Evolutionary conservation across 441 rosid species (phyloP), one percentile per base, ranked within the genome.

Genomic region (Viola pubescens): DNA sequence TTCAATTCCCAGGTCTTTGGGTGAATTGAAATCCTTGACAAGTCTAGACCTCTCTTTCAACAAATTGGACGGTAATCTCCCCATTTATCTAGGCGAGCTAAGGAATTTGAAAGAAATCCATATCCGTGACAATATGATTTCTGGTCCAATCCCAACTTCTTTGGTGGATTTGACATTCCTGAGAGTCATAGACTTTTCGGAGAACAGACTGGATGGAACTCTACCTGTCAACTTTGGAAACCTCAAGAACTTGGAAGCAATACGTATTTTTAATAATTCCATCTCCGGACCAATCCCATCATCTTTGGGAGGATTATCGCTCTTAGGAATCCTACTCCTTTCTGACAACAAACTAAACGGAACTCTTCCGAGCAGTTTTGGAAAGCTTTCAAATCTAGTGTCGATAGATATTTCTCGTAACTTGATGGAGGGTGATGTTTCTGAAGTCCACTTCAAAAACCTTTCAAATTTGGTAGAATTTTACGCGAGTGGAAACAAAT

Each of bases 1-100:
- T 65, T 44, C 62, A 50, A 64, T 64, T 55, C 73, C 69, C 7
- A 4, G 11, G 3, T 62, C 63, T 37, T 13, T 68, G 0, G 39
- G 41, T 9, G 53, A 55, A 54, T 5, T 67, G 66, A 10, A 0
- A 4, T 61, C 61, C 7, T 53, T 67, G 9, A 39, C 9, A 19
- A 0, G 3, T 11, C 1, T 66, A n/a, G 3, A 9, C 16, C 37
- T 66, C 52, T 6, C 0, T 3, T 1, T 19, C 26, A 19, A 19
- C 26, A 19, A 19, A 19, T 19, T 19, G 26, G 26, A 19, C n/a
- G n/a, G n/a, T n/a, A n/a, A n/a, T n/a, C n/a, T n/a, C n/a, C n/a
- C n/a, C n/a, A n/a, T n/a, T n/a, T n/a, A n/a, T n/a, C n/a, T n/a
- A n/a, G n/a, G n/a, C n/a, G n/a, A n/a, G n/a, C n/a, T n/a, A n/a